Evolutionary conservation across 768 basidiomycete species (phyloP), one percentile per base, ranked within the genome.

Genomic region (Suillus ampliporus): DNA sequence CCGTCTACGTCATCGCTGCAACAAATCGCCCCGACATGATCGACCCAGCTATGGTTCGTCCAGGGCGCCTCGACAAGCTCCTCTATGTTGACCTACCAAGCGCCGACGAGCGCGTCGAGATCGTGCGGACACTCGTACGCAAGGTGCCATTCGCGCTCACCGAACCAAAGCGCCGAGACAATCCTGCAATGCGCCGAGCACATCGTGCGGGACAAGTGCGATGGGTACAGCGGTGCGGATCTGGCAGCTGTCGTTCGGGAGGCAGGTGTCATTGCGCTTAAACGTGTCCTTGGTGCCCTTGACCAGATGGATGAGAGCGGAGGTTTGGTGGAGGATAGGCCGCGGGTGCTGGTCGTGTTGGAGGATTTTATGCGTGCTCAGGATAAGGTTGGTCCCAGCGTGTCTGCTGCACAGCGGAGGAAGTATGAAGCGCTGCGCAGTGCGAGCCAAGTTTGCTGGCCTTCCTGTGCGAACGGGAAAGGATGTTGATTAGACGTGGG

Each of bases 21-120:
- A 97, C 94, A 38, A 97, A 97, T 76, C 83, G 95, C 13, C 94
- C 94, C 1, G 95, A 98, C 78, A 97, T 97, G 89, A 95, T 97
- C 63, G 95, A 98, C 71, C 95, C 95, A 1, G 95, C 95, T 8
- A 96, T 97, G 95, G 92, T 94, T 58, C 90, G 95, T 19, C 95
- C 95, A 0, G 95, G 95, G 0, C 86, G 95, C 13, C 84, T 98
- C 11, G 95, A 97, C 79, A 97, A 97, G 74, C 83, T 96, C 5
- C 83, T 97, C 44, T 98, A 95, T 69, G 94, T 97, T 69, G 95
- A 97, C 75, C 82, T 97, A 0, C 95, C 95, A 21, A 78, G 82
- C 0, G 66, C 88, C 0, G 70, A 77, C 28, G 95, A 96, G 74
- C 87, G 95, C 21, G 85, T 83, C 7, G 95, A 97, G 74, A 97